Evolutionary conservation across 2,329 filamentous ascomycete species (phyloP), one percentile per base, ranked within the genome.

Genomic region (Aspergillus clavatus): DNA sequence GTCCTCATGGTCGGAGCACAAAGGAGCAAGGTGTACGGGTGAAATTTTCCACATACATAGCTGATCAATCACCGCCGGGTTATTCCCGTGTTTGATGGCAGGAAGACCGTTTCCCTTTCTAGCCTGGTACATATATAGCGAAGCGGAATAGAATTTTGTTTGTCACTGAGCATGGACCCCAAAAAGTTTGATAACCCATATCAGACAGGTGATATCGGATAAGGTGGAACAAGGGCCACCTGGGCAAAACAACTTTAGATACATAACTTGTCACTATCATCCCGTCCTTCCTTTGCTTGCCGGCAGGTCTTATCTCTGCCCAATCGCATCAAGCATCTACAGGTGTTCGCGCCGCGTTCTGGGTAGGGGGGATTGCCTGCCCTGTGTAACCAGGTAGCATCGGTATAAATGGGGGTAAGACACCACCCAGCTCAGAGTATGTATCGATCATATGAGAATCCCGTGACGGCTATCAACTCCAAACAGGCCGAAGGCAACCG

Each of bases 271-370:
- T n/a, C n/a, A n/a, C n/a, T n/a, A n/a, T n/a, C n/a, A n/a, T n/a
- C n/a, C n/a, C n/a, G n/a, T n/a, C n/a, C n/a, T n/a, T n/a, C n/a
- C n/a, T n/a, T n/a, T n/a, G n/a, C n/a, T n/a, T n/a, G n/a, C n/a
- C n/a, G n/a, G 18, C 18, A 14, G 27, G 11, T 12, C 44, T 46
- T 46, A 46, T 46, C 40, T 46, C 40, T 38, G 40, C 43, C 44
- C 44, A 46, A 46, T 46, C 16, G 38, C 27, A 27, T 10, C n/a
- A 16, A 33, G 29, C 29, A 33, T 7, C 18, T 33, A n/a, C 5
- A 18, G 29, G 12, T 18, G n/a, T 16, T 10, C 6, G 12, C 5
- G 5, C 14, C n/a, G 18, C 10, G 5, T 2, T 33, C n/a, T 16
- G 11, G 29, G 14, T n/a, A 10, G 14, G n/a, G 7, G 18, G n/a